Percentiles rank a stretch among this genome's conserved stretches.
Conservation (phyloP, 768 basidiomycete genomes). For the Auriscalpium microsporum region DNA sequence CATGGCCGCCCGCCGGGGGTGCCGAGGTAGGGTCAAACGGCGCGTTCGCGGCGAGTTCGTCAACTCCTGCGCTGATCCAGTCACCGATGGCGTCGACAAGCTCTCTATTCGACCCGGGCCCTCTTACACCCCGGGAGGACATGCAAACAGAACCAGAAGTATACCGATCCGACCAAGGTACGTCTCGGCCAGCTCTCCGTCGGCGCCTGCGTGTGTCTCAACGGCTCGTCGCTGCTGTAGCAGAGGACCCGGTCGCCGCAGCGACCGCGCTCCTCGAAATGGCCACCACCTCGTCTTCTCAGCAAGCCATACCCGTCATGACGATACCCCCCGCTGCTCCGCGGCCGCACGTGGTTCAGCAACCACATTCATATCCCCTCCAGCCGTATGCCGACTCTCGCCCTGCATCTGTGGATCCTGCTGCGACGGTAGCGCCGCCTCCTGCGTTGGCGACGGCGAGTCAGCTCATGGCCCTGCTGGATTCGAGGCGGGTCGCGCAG, state of each 20-base stretch:
- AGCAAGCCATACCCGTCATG: slow-evolving; percentile 7
- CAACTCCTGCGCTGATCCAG: slow-evolving; percentile 11
- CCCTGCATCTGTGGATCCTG: background rate
- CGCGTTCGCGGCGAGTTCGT: slow-evolving; percentile 10
- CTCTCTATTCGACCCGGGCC: slow-evolving; percentile 19
- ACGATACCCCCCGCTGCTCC: background rate
- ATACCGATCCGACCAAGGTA: slow-evolving; percentile 15
- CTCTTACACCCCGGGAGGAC: slow-evolving; percentile 25
- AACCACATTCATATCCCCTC: background rate
- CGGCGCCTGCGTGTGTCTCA: slow-evolving; percentile 1
- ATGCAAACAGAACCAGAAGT: slow-evolving; percentile 30
- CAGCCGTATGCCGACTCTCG: background rate
- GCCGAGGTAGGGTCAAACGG: background rate
- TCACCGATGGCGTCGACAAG: slow-evolving; percentile 10
- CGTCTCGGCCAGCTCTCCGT: background rate
- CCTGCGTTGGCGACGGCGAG: slow-evolving; percentile 1
- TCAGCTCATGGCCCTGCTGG: slow-evolving; percentile 15
- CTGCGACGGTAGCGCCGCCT: background rate
- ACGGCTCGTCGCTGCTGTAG: slow-evolving; percentile 2
- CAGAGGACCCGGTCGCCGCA: slow-evolving; percentile 17
- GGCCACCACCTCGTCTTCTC: background rate
- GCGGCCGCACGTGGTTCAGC: background rate
- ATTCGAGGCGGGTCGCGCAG: slow-evolving; percentile 9
- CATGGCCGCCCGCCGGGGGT: background rate
- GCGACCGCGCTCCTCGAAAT: slow-evolving; percentile 10